Base-by-base conservation (phyloP, 306 rosid species). In the Astragalus glycyphyllos region DNA sequence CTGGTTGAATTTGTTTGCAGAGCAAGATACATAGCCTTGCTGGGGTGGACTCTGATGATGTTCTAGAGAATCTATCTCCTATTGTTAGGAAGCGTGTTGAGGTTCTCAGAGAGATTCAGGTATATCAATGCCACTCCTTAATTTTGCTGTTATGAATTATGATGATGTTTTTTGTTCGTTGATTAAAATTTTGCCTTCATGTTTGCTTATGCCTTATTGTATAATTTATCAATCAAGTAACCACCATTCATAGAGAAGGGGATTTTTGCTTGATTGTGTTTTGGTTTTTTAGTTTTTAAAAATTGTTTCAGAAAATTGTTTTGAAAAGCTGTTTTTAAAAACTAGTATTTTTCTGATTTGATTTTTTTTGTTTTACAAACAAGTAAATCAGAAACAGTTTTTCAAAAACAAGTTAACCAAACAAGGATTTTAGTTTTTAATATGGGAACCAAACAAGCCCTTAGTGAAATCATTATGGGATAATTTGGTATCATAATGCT, bases 81-180 rank as follows among this genome's bases (percentile, higher is more conserved):
- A 49, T 13, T 34, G 91, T 90, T 34, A 79, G 84, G 55, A 87
- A 84, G 80, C 84, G 94, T 20, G 93, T 86, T 5, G 93, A 87
- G 45, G 80, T 79, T 73, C 91, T 90, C 16, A 81, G 86, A 62
- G 89, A 86, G 68, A 82, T 90, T 58, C 91, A 90, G 93, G 97
- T 73, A 80, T 63, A 77, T 49, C 31, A 26, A 1, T 2, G 4
- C 31, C 31, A 26, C 20, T 10, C n/a, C 10, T 47, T 10, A 56
- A 77, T 20, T 23, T 51, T 68, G 2, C 1, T 31, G 6, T n/a
- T 49, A 14, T 48, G 5, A 3, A 6, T 40, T 67, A 9, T 32
- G 23, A 50, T 49, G 45, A 65, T 53, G 20, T 1, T 23, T 23
- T 38, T 11, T 17, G 0, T 42, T n/a, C 34, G 11, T 8, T 49